These are phyloP conservation scores for Bipolaris gigantea DNA, from an alignment of 2,329 filamentous ascomycete species.

Conservation along the genomic window DNA sequence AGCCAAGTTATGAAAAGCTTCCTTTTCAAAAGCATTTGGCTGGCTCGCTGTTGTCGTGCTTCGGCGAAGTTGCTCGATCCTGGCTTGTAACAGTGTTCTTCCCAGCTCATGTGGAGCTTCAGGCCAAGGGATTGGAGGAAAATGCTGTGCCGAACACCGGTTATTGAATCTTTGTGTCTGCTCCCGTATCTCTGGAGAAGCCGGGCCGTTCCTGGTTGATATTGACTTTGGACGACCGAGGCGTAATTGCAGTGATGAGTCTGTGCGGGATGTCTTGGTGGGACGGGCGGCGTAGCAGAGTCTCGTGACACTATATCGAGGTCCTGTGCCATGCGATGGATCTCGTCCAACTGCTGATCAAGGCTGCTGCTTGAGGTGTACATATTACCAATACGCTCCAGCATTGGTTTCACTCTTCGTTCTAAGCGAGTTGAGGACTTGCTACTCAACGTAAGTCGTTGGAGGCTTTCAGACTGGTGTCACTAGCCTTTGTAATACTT, in stretches of 20 bases:
- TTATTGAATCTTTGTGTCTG: slow-evolving; percentile 13
- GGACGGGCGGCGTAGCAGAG: slow-evolving; percentile 15
- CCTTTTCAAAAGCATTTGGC: slow-evolving; percentile 44
- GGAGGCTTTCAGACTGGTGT: not conserved
- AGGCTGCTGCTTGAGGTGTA: slow-evolving; percentile 27
- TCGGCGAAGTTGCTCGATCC: slow-evolving; percentile 30
- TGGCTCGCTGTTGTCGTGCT: slow-evolving; percentile 41
- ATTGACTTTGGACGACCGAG: slow-evolving; percentile 13
- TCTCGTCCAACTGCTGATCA: slow-evolving; percentile 34
- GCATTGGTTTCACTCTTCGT: slow-evolving; percentile 34
- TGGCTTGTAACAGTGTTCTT: slow-evolving; percentile 16
- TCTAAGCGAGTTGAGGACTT: slow-evolving; percentile 41
- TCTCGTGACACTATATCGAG: slow-evolving; percentile 23
- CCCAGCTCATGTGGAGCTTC: slow-evolving; percentile 18
- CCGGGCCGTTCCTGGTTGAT: slow-evolving; percentile 14
- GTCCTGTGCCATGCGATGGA: slow-evolving; percentile 33
- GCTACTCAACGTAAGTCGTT: slow-evolving; percentile 27
- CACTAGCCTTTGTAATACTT: slow-evolving; percentile 48
- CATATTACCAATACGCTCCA: slow-evolving; percentile 38
- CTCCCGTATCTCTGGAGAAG: slow-evolving; percentile 23
- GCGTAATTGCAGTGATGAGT: slow-evolving; percentile 63
- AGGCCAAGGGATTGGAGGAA: slow-evolving; percentile 29
- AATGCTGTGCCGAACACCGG: slow-evolving; percentile 22
- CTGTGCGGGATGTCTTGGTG: slow-evolving; percentile 21
- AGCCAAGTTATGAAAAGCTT: slow-evolving; percentile 49